Evolutionary conservation across 805 yeast species (phyloP), one percentile per base, ranked within the genome.

Genomic region (Zygoascus bituminiphila): DNA sequence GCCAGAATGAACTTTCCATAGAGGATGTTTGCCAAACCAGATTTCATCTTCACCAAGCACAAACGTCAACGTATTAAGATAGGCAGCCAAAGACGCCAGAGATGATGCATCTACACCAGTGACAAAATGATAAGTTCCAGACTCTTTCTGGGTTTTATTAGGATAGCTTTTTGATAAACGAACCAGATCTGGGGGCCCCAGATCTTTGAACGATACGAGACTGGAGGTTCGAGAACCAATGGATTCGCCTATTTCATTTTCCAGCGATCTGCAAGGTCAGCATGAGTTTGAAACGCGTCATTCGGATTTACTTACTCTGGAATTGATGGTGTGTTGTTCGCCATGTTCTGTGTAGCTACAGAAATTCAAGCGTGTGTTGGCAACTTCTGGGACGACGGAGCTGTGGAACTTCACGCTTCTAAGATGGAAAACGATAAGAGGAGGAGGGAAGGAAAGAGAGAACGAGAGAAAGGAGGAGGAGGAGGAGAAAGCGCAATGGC

Each of bases 111-210:
- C 80, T 19, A 78, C 61, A 2, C 84, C 84, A 12, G 74, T 67
- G 23, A 72, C 72, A 59, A 68, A 74, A 55, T 78, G 82, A 54
- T 76, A 78, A 29, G 77, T 72, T 8, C 81, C 80, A 29, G 59
- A 52, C 55, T 78, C 82, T 47, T 73, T 71, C 5, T 63, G 21
- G 42, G 71, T 65, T 36, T 33, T 22, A 48, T 68, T 69, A 42
- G 75, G 73, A 48, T 67, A 67, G 58, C 44, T 58, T 48, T 66
- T 71, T 24, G 74, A 61, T 24, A 76, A 55, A 55, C 74, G 84
- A 2, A 81, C 78, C 49, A 84, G 67, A 63, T 85, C 94, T 2
- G 88, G 83, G 2, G 88, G 86, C 0, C 94, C 94, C 20, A 82
- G 59, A n/a, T 80, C 81, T 22, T 48, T 51, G 51, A 73, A 74